Conservation (phyloP, 2,329 filamentous ascomycete genomes). For the Colletotrichum australisinense region DNA sequence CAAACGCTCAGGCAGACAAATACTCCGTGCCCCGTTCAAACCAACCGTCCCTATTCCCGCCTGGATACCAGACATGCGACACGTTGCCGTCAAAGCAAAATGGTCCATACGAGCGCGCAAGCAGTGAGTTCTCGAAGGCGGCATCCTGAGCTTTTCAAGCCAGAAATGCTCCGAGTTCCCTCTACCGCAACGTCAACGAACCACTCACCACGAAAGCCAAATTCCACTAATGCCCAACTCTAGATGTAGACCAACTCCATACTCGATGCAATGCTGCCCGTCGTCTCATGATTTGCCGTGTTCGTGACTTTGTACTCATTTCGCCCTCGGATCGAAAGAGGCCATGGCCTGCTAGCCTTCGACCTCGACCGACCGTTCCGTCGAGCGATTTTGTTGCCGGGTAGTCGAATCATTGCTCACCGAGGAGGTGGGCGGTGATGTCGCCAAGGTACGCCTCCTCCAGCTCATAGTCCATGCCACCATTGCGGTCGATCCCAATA, state of each 20-base stretch:
- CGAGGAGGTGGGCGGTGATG: constrained; percentile 85
- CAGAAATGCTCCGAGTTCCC: background rate
- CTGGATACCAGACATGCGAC: background rate
- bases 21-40: background rate
- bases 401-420: constrained; percentile 67
- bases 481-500: constrained; percentile 83
- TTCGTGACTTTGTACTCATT: background rate
- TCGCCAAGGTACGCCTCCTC: constrained; percentile 92
- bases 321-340: background rate
- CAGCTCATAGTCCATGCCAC: constrained; percentile 84
- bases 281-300: background rate
- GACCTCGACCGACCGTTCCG: background rate
- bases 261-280: constrained; percentile 13
- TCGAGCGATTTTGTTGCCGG: background rate
- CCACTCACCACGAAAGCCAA: background rate
- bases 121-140: background rate
- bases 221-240: constrained; percentile 10
- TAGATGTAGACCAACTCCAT: constrained; percentile 26
- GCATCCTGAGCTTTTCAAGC: too few relatives aligned
- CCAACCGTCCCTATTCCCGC: background rate
- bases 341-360: background rate
- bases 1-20: background rate
- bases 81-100: background rate
- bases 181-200: background rate
- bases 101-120: too few relatives aligned